Evolutionary conservation across 805 yeast species (phyloP).

Genomic region (Aciculoconidium aculeatum): DNA sequence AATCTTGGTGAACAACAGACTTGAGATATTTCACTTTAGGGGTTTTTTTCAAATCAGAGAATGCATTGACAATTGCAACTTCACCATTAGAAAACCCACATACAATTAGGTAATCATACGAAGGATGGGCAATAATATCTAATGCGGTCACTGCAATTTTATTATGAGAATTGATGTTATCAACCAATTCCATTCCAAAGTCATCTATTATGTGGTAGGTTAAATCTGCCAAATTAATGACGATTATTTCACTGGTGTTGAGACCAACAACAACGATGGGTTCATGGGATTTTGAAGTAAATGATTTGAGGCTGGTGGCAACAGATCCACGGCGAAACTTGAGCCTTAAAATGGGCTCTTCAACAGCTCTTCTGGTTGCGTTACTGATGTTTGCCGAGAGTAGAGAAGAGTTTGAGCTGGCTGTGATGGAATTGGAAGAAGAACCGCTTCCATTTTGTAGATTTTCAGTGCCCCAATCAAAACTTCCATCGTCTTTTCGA

Average conservation of each 20-base stretch:
- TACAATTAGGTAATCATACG: slow-evolving; percentile 41
- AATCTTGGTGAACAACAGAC: slow-evolving; percentile 19
- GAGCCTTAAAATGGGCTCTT: slow-evolving; percentile 40
- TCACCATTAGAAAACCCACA: slow-evolving; percentile 68
- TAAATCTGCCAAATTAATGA: slow-evolving; percentile 49
- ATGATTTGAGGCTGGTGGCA: slow-evolving; percentile 34
- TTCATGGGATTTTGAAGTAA: slow-evolving; percentile 19
- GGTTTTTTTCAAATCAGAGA: slow-evolving; percentile 6
- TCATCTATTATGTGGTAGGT: slow-evolving; percentile 39
- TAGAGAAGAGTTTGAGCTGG: slow-evolving; percentile 1
- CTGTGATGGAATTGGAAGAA: slow-evolving; percentile 1
- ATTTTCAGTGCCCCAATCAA: too few species aligned
- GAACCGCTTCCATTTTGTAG: slow-evolving; percentile 15
- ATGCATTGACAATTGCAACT: slow-evolving; percentile 42
- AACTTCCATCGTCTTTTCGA: too few species aligned
- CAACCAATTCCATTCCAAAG: slow-evolving; percentile 30
- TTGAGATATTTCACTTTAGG: slow-evolving; percentile 9
- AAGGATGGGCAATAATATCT: slow-evolving; percentile 21
- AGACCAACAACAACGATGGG: slow-evolving; percentile 57
- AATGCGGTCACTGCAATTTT: slow-evolving; percentile 16
- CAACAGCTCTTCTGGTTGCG: slow-evolving; percentile 31
- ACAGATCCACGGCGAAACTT: slow-evolving; percentile 30
- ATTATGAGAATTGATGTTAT: slow-evolving; percentile 8
- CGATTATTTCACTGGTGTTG: slow-evolving; percentile 59
- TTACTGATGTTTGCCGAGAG: slow-evolving; percentile 2